Evolutionary conservation across 2,329 filamentous ascomycete genomes (phyloP).

Genomic region (Elsinoe perseae): DNA sequence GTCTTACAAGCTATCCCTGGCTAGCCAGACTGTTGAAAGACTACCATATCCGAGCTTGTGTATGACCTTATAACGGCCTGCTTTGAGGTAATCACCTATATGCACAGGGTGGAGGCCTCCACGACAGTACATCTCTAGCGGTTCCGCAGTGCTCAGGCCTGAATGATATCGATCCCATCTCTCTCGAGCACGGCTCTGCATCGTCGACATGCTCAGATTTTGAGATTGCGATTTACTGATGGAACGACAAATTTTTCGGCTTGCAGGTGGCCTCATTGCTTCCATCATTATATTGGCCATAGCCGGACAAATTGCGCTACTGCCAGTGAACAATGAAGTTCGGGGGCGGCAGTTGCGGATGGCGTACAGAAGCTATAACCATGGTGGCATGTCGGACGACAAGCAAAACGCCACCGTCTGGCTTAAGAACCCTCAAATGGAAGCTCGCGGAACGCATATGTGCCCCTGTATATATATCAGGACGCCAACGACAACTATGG

Average conservation of each 20-base stretch:
- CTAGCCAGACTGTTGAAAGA: constrained; percentile 33
- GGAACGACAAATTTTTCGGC: too few species aligned
- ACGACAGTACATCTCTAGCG: constrained; percentile 19
- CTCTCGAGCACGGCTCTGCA: not conserved
- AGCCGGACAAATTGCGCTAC: too few species aligned
- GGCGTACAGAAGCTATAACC: not conserved
- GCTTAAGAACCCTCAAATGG: not conserved
- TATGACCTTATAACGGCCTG: constrained; percentile 30
- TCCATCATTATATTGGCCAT: too few species aligned
- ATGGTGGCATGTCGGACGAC: not conserved
- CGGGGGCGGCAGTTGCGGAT: not conserved
- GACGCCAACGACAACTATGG: not conserved
- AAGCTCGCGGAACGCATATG: not conserved
- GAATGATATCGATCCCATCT: not conserved
- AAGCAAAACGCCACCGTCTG: not conserved
- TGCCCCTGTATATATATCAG: not conserved
- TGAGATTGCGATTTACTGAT: too few species aligned
- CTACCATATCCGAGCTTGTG: constrained; percentile 34
- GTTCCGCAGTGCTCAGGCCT: constrained; percentile 8
- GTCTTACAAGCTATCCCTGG: constrained; percentile 26
- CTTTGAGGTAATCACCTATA: constrained; percentile 26
- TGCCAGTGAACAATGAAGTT: too few species aligned
- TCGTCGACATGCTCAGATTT: not conserved
- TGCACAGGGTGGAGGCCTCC: constrained; percentile 31
- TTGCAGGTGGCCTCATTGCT: too few species aligned